These are phyloP conservation scores for Breviolum minutum DNA, from an alignment of 73 alveolate species.

Conservation along the genomic window DNA sequence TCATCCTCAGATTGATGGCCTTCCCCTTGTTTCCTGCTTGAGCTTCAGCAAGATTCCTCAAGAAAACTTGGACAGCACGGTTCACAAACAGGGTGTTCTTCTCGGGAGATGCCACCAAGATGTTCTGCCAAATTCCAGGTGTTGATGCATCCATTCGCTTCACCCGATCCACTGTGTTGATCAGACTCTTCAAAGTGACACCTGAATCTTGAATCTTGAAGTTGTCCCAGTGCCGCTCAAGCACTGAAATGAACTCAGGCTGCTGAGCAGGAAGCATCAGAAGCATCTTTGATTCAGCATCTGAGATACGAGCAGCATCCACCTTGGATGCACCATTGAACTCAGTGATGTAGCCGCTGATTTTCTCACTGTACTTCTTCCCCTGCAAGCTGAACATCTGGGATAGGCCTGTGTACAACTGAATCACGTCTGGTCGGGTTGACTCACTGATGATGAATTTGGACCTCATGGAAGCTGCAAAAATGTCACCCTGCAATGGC, in stretches of 20 bases:
- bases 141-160: background rate
- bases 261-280: slow-evolving; percentile 18
- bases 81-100: background rate
- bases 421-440: slow-evolving; percentile 1
- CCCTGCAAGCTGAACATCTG: background rate
- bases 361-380: background rate
- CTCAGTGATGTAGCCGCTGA: background rate
- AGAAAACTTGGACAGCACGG: background rate
- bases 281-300: slow-evolving; percentile 10
- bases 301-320: background rate
- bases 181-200: background rate
- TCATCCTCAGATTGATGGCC: background rate
- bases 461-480: background rate
- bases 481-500: background rate
- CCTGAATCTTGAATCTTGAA: slow-evolving; percentile 1
- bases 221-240: slow-evolving; percentile 28
- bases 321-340: background rate
- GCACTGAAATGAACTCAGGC: background rate
- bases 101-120: background rate
- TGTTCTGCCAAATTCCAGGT: background rate
- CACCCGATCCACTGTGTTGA: background rate
- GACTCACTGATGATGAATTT: slow-evolving; percentile 1
- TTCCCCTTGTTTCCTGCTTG: background rate
- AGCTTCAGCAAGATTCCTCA: background rate
- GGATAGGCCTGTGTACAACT: background rate